These are phyloP conservation scores for Botrytis hyacinthi DNA, from an alignment of 2,329 filamentous ascomycete species.

Conservation along the genomic window DNA sequence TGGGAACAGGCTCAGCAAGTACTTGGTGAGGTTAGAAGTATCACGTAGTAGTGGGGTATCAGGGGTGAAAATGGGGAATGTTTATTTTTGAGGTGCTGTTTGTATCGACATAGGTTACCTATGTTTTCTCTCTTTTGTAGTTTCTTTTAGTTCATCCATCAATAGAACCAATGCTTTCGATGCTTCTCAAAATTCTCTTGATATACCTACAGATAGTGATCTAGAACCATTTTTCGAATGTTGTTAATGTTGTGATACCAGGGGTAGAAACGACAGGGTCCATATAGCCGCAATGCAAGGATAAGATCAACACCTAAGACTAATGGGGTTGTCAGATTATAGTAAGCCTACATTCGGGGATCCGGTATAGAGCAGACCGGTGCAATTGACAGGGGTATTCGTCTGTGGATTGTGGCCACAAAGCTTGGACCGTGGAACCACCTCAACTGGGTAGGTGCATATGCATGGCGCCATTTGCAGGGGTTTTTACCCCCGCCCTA, in stretches of 20 bases:
- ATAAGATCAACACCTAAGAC: not conserved
- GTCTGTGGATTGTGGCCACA: not conserved
- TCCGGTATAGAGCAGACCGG: not conserved
- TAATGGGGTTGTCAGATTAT: not conserved
- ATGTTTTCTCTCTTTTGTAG: not conserved
- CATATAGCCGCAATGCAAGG: not conserved
- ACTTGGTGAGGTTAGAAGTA: not conserved
- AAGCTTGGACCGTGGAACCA: not conserved
- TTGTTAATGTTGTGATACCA: not conserved
- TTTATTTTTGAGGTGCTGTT: not conserved
- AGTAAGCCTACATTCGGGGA: not conserved
- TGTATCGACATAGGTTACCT: not conserved
- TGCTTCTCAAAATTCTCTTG: not conserved
- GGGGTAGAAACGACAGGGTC: not conserved
- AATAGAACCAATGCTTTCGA: not conserved
- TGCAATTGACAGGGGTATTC: not conserved
- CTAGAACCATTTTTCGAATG: not conserved
- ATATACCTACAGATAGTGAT: not conserved
- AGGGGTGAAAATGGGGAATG: not conserved
- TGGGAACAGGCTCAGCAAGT: not conserved
- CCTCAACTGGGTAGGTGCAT: not conserved
- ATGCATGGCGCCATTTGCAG: not conserved
- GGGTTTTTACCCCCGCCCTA: not conserved
- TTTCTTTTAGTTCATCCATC: not conserved
- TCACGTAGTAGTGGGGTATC: not conserved